Base-by-base conservation (phyloP, 257 asterid species). In the Solanum etuberosum region DNA sequence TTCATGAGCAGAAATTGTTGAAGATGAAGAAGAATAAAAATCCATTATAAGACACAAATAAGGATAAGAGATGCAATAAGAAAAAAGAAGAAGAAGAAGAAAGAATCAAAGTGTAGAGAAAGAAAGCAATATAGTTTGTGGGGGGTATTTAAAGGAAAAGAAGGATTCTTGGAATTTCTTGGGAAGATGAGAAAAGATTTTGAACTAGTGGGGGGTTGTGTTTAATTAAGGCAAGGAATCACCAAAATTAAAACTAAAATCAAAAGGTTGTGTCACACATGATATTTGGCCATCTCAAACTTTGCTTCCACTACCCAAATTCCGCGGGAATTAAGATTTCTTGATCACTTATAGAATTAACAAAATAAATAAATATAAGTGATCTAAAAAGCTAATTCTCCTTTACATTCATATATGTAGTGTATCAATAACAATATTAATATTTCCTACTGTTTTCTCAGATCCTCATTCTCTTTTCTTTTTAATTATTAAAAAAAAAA, bases 201-300 rank as follows among this genome's bases (percentile, higher is more conserved):
- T 43, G 86, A 73, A 68, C 11, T 87, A 40, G 70, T 18, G 63
- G 37, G 9, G 37, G 42, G 46, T 43, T 9, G 82, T 65, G 9
- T 35, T 34, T 37, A 54, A 54, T 78, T 34, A 84, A 86, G 89
- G 87, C 35, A 86, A 76, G 29, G 73, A 84, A 76, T 65, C 80
- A 80, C 18, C 18, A 20, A 71, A 40, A 51, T 63, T 89, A 82
- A 73, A 40, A 74, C 25, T 86, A 82, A 82, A 78, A 87, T 54
- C 85, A 87, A 86, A 91, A 46, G 85, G 18, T 54, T 77, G 27
- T 67, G 46, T 90, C 88, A 91, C 93, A 86, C 91, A 93, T 91
- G 90, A 54, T 54, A 54, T 87, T 90, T 81, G 15, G 92, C 87
- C 90, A 90, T 92, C 91, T 84, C 90, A 37, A 20, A 48, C 31